Evolutionary conservation across 306 rosid genomes (phyloP).

Genomic region (Parietaria judaica): DNA sequence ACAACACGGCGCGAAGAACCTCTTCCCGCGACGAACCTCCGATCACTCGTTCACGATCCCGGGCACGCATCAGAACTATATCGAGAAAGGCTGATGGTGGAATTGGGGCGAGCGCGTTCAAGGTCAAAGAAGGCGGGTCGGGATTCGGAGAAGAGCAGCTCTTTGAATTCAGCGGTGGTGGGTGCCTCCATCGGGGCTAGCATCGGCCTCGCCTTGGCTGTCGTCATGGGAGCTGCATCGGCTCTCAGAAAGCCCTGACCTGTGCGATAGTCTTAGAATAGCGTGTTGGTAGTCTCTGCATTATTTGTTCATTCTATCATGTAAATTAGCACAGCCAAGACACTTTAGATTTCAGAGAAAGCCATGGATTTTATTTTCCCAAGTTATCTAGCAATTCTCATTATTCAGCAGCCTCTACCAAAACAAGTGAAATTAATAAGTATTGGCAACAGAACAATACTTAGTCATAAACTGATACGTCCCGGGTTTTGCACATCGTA

Average conservation of each 20-base stretch:
- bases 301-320: conserved; percentile 23
- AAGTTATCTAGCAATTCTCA: not conserved
- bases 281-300: not conserved
- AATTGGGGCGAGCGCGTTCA: conserved; percentile 59
- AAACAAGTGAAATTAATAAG: not conserved
- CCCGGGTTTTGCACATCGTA: too few species aligned
- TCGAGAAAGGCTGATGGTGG: conserved; percentile 62
- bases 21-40: not conserved
- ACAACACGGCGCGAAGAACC: not conserved
- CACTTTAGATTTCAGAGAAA: conserved; percentile 1
- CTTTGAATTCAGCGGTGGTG: conserved; percentile 68
- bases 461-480: too few species aligned
- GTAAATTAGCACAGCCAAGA: conserved; percentile 2
- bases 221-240: conserved; percentile 98
- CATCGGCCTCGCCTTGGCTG: conserved; percentile 75
- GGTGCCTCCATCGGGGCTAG: conserved; percentile 96
- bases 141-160: conserved; percentile 49
- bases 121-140: conserved; percentile 31
- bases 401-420: not conserved
- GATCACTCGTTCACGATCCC: conserved; percentile 1
- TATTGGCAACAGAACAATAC: too few species aligned
- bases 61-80: conserved; percentile 34
- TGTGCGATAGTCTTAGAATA: not conserved
- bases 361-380: not conserved
- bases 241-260: conserved; percentile 88